Evolutionary conservation across 306 rosid genomes (phyloP).

Genomic region (Trifolium pratense): DNA sequence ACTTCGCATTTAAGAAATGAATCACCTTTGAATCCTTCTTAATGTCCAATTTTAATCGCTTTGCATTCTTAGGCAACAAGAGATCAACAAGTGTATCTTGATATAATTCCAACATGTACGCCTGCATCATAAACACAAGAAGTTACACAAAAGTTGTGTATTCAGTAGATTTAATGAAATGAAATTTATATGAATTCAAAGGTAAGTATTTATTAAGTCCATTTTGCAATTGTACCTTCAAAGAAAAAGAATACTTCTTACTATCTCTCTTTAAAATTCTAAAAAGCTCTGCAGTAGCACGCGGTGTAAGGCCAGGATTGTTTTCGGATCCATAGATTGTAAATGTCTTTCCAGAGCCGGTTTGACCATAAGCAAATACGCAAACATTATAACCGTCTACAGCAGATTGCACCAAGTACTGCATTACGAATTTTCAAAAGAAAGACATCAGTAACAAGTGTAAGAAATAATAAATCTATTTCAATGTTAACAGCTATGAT

Average conservation of each 20-base stretch:
- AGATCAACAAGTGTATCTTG: constrained; percentile 97
- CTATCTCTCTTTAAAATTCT: constrained; percentile 67
- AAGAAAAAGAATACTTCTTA: constrained; percentile 78
- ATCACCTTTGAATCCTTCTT: constrained; percentile 92
- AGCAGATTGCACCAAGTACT: constrained; percentile 93
- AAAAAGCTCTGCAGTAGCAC: constrained; percentile 78
- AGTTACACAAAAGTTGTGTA: not conserved
- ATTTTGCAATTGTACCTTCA: constrained; percentile 60
- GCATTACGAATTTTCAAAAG: constrained; percentile 45
- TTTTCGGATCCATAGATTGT: constrained; percentile 83
- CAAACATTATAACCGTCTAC: constrained; percentile 91
- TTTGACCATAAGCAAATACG: constrained; percentile 96
- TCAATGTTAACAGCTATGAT: constrained; percentile 4
- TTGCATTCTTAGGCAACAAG: constrained; percentile 71
- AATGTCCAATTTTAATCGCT: constrained; percentile 76
- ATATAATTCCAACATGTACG: constrained; percentile 88
- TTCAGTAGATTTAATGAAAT: constrained; percentile 1
- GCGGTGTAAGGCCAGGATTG: constrained; percentile 85
- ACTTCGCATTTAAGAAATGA: constrained; percentile 3
- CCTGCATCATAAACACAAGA: constrained; percentile 57
- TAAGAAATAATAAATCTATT: constrained; percentile 8
- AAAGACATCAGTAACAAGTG: not conserved
- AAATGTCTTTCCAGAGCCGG: constrained; percentile 94
- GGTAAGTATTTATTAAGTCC: not conserved
- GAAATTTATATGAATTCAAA: constrained; percentile 6